Conservation (phyloP, 148 eudicot genomes). For the Limonium bicolor region DNA sequence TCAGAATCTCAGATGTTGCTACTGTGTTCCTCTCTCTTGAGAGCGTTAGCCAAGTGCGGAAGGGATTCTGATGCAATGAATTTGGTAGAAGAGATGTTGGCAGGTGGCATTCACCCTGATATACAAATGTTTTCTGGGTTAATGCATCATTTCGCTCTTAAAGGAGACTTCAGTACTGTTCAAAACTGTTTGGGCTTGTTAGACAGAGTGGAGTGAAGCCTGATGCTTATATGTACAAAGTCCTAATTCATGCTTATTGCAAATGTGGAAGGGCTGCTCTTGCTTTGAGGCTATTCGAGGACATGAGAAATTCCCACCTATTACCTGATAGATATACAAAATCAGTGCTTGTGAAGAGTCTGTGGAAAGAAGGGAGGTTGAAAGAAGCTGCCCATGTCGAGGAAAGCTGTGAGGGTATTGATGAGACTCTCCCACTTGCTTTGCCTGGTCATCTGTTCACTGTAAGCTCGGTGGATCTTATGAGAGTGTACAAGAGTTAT, state of each 20-base stretch:
- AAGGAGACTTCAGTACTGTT: constrained; percentile 56
- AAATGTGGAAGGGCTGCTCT: constrained; percentile 55
- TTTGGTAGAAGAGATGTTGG: constrained; percentile 53
- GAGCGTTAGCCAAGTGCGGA: constrained; percentile 62
- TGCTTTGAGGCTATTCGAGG: constrained; percentile 72
- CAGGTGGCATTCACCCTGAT: constrained; percentile 49
- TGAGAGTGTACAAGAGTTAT: constrained; percentile 32
- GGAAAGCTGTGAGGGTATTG: constrained; percentile 35
- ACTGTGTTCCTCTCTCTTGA: constrained; percentile 63
- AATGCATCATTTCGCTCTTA: constrained; percentile 70
- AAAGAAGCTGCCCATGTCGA: constrained; percentile 75
- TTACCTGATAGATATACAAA: constrained; percentile 51
- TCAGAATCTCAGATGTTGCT: constrained; percentile 26
- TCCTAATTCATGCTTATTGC: constrained; percentile 64
- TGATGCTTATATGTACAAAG: constrained; percentile 60
- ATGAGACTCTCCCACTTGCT: constrained; percentile 30
- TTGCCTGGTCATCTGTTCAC: constrained; percentile 39
- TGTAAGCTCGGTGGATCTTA: constrained; percentile 42
- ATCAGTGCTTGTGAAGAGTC: constrained; percentile 61
- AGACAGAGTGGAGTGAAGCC: constrained; percentile 53
- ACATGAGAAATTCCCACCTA: constrained; percentile 50
- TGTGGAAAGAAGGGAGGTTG: constrained; percentile 85
- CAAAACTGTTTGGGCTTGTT: constrained; percentile 58
- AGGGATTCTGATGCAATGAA: constrained; percentile 37
- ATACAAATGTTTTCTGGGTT: constrained; percentile 69